phyloP scores from a whole-genome alignment of 192 early-diverging fungal species.

The Phlyctochytrium arcticum region DNA sequence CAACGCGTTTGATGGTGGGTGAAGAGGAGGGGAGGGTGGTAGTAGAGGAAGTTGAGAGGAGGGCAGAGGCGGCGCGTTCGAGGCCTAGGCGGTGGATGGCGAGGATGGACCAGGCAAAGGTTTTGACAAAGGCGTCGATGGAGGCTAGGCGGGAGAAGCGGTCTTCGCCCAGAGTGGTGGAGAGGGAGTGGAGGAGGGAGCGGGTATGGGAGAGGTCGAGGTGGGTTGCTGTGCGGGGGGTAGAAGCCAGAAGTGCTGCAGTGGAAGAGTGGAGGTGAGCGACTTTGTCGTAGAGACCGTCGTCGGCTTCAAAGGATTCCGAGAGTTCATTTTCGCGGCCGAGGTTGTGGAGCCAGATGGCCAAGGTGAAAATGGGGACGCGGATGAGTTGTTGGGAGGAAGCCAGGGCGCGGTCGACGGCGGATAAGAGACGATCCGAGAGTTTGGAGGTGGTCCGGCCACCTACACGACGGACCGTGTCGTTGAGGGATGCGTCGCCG shows the following conservation, averaged over 20 bases:
- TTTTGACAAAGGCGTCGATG: background rate
- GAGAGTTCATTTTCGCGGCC: background rate
- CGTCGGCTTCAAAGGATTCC: constrained; percentile 2
- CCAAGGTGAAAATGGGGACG: background rate
- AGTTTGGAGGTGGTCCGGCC: background rate
- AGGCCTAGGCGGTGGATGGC: background rate
- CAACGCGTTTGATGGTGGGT: background rate
- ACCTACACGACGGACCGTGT: background rate
- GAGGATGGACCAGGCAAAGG: background rate
- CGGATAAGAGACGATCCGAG: background rate
- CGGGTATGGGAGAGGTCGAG: background rate
- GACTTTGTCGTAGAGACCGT: background rate
- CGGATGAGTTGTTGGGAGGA: background rate
- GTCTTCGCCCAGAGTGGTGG: background rate
- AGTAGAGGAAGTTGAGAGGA: background rate
- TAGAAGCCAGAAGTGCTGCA: background rate
- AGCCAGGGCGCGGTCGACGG: background rate
- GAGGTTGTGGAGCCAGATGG: constrained; percentile 11
- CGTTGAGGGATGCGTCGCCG: background rate
- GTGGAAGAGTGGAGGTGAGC: background rate
- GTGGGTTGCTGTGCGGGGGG: background rate
- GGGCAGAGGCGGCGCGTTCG: background rate
- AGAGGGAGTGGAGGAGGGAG: background rate
- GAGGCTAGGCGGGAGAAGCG: background rate
- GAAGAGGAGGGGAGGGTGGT: background rate